Conservation (phyloP, 2,329 filamentous ascomycete genomes). For the Macrophomina phaseolina region DNA sequence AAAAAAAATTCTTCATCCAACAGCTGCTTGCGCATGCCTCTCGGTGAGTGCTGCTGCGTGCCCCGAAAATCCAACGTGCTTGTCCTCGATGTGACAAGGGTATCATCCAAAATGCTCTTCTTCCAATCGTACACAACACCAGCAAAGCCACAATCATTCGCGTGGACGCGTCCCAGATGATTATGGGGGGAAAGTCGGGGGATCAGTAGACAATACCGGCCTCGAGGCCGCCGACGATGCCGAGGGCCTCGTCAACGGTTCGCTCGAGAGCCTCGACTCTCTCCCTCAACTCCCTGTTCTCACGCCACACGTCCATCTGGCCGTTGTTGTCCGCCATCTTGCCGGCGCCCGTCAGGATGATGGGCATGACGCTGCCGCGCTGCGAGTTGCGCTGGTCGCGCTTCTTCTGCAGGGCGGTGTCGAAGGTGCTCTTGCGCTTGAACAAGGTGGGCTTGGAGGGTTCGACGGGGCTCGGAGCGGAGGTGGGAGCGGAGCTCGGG, state of each 20-base stretch:
- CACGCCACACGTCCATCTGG: slow-evolving; percentile 58
- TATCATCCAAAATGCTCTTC: slow-evolving; percentile 19
- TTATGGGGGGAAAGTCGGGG: neutral
- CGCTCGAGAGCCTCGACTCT: slow-evolving; percentile 60
- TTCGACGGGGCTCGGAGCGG: slow-evolving; percentile 17
- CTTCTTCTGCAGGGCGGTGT: slow-evolving; percentile 34
- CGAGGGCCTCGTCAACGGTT: slow-evolving; percentile 62
- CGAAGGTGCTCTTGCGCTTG: slow-evolving; percentile 26
- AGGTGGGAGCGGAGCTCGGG: slow-evolving; percentile 32
- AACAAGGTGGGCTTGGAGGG: slow-evolving; percentile 3
- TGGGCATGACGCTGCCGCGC: slow-evolving; percentile 8
- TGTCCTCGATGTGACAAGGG: slow-evolving; percentile 10
- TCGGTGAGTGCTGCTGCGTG: neutral
- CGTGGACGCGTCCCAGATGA: neutral
- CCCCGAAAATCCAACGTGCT: slow-evolving; percentile 20
- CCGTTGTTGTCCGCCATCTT: slow-evolving; percentile 47
- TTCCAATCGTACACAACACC: slow-evolving; percentile 17
- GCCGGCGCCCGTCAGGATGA: slow-evolving; percentile 34
- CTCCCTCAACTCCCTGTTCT: slow-evolving; percentile 60
- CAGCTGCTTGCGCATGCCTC: slow-evolving; percentile 8
- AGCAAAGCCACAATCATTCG: slow-evolving; percentile 13
- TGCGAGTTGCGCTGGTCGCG: slow-evolving; percentile 31
- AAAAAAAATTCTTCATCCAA: slow-evolving; percentile 8
- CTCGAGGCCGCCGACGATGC: slow-evolving; percentile 50
- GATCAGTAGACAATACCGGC: slow-evolving; percentile 30